These are phyloP conservation scores for Casuarina cunninghamiana DNA, from an alignment of 306 rosid genomes.

Conservation along the genomic window DNA sequence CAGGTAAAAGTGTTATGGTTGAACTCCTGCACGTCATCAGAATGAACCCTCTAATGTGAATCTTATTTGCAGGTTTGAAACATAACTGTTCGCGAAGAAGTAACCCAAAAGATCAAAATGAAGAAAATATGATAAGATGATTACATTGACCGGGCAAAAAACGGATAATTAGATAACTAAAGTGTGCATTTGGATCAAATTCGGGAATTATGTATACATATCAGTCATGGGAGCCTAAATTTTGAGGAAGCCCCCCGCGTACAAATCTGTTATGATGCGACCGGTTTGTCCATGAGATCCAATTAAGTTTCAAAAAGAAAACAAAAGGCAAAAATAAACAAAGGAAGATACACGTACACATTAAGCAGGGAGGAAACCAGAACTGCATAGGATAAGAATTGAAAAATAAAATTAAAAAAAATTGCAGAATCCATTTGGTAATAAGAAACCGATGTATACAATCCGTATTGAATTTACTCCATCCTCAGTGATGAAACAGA, in stretches of 20 bases:
- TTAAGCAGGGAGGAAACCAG: neutral
- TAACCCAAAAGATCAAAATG: too few relatives aligned
- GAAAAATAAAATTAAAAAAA: neutral
- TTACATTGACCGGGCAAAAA: too few relatives aligned
- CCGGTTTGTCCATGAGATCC: neutral
- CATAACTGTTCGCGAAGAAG: too few relatives aligned
- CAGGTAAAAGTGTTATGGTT: too few relatives aligned
- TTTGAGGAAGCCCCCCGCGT: neutral
- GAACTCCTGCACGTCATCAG: too few relatives aligned
- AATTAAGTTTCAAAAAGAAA: neutral
- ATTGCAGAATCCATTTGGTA: constrained; percentile 2
- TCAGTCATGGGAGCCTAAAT: too few relatives aligned
- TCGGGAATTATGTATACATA: too few relatives aligned
- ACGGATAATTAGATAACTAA: too few relatives aligned
- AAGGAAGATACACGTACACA: neutral
- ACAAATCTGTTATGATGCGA: neutral
- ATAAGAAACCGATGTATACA: constrained; percentile 17
- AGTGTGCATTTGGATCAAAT: too few relatives aligned
- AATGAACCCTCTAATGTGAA: too few relatives aligned
- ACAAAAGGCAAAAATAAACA: neutral
- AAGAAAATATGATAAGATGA: too few relatives aligned
- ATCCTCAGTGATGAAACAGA: constrained; percentile 20
- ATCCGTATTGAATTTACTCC: constrained; percentile 37
- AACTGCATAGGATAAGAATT: constrained; percentile 1
- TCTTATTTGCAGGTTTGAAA: too few relatives aligned